phyloP scores from a whole-genome alignment of 495 filamentous ascomycete genomes.

The Penicillium pulvis region DNA sequence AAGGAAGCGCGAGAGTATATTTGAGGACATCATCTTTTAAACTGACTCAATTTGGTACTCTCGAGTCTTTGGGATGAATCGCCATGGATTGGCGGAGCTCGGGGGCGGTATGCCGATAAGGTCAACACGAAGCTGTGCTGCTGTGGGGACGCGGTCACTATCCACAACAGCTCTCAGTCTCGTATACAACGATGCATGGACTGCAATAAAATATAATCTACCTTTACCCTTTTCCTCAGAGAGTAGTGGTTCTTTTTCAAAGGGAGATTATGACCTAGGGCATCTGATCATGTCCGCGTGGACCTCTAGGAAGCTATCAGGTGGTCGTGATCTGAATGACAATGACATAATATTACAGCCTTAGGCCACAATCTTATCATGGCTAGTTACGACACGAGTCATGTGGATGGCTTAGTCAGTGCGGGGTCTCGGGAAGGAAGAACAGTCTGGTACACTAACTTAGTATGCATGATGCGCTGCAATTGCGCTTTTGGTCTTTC shows the following conservation, averaged over 20 bases:
- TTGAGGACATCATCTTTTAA: conserved; percentile 69
- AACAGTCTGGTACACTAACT: background rate
- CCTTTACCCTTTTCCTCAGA: background rate
- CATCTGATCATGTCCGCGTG: conserved; percentile 23
- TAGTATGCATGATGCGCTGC: background rate
- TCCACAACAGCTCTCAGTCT: conserved; percentile 6
- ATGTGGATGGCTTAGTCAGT: conserved; percentile 9
- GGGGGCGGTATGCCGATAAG: conserved; percentile 4
- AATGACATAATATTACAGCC: conserved; percentile 10
- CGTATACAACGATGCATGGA: background rate
- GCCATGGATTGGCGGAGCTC: conserved; percentile 4
- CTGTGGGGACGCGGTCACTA: conserved; percentile 5
- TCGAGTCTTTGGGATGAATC: conserved; percentile 6
- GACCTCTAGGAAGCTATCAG: conserved; percentile 5
- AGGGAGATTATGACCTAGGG: conserved; percentile 6
- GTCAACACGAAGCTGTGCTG: conserved; percentile 6
- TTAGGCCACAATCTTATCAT: background rate
- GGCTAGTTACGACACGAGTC: conserved; percentile 10
- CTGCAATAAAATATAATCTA: background rate
- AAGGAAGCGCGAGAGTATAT: conserved; percentile 73
- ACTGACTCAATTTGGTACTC: conserved; percentile 14
- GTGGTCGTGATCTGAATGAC: conserved; percentile 2
- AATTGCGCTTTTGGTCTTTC: conserved; percentile 1
- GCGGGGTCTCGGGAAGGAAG: conserved; percentile 2
- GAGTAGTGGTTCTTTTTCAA: background rate